Percentiles rank a stretch among this genome's conserved stretches.
Evolutionary conservation across 768 basidiomycete genomes (phyloP).

Genomic region (Dendrothele bispora): DNA sequence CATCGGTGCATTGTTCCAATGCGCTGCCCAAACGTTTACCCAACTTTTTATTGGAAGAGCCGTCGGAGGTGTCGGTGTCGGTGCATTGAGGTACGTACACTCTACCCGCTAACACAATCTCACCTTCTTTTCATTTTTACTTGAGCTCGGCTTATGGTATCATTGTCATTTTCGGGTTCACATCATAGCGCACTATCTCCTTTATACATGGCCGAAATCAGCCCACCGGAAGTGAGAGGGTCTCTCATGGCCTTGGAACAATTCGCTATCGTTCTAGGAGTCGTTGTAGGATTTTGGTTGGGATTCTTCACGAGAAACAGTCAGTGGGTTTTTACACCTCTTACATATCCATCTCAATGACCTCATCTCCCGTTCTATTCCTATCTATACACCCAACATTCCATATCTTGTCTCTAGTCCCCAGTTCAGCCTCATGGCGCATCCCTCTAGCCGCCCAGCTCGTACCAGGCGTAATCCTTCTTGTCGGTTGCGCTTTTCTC

Average conservation of each 20-base stretch:
- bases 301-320: slow-evolving; percentile 71
- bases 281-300: slow-evolving; percentile 82
- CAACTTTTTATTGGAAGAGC: slow-evolving; percentile 71
- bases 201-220: slow-evolving; percentile 84
- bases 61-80: slow-evolving; percentile 80
- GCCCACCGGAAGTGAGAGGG: slow-evolving; percentile 76
- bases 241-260: slow-evolving; percentile 81
- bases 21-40: slow-evolving; percentile 51
- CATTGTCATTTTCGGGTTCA: no score
- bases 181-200: slow-evolving; percentile 69
- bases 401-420: slow-evolving; percentile 37
- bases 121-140: slow-evolving; percentile 11
- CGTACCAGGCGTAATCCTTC: slow-evolving; percentile 66
- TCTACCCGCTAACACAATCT: no score
- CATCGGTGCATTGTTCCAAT: slow-evolving; percentile 71
- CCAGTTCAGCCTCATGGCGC: slow-evolving; percentile 69
- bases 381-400: no score
- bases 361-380: no score
- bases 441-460: slow-evolving; percentile 75
- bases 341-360: neutral
- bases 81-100: slow-evolving; percentile 56
- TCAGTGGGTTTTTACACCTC: slow-evolving; percentile 28
- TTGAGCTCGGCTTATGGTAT: no score
- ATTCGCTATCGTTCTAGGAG: slow-evolving; percentile 77
- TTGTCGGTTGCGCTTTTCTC: slow-evolving; percentile 50